Evolutionary conservation across 768 basidiomycete species (phyloP), one percentile per base, ranked within the genome.

Genomic region (Ramaria rubella): DNA sequence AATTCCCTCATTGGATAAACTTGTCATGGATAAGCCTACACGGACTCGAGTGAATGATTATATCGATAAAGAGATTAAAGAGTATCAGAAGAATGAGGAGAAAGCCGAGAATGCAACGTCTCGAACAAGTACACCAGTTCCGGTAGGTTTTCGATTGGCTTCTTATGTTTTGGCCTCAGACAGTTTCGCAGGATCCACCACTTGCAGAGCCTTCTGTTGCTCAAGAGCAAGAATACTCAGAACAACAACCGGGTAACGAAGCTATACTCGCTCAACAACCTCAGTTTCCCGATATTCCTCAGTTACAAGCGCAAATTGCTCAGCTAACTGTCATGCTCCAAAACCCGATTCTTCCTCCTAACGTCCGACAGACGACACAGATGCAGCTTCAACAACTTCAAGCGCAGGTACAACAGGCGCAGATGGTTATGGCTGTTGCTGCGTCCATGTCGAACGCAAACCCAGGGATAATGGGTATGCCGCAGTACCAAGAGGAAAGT

Each of bases 1-100:
- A 73, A 82, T 98, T 59, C 79, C 86, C 3, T 93, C 89, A 33
- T 73, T 98, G 64, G 94, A 96, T 75, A 90, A 90, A 70, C 77
- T 98, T 49, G 70, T 82, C 56, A 68, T 81, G 65, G 94, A 97
- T 73, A 88, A 85, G 67, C 84, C 83, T 34, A 81, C 80, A 72
- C 82, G 95, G 59, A 81, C 79, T 46, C 85, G 78, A 63, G 90
- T 94, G 42, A 71, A 74, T 53, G 87, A 87, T 59, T 94, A 95
- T 67, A 88, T 97, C 65, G 83, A 90, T 59, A 83, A 77, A 63
- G 81, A 79, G 61, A 83, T 91, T 51, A 88, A 92, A 67, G 85
- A 88, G 63, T 88, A 63, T 49, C 50, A 85, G 64, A 81, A 77
- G 68, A 83, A 77, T 63, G 85, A 86, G 63, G 77, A 70, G 54